These are phyloP conservation scores for Diaporthe vexans DNA, from an alignment of 2,329 filamentous ascomycete genomes.

Conservation along the genomic window DNA sequence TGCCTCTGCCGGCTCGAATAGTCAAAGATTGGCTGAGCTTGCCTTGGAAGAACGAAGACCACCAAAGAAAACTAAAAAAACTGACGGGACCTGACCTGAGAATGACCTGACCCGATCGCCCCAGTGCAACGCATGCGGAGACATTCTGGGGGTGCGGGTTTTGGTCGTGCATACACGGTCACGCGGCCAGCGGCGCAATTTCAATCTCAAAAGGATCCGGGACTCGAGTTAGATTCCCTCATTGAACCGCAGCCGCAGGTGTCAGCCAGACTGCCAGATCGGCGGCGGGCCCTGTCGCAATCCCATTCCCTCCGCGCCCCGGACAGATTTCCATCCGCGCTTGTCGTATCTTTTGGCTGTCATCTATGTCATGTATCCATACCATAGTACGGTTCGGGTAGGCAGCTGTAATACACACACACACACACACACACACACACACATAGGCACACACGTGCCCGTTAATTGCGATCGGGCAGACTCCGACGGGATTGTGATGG, in stretches of 20 bases:
- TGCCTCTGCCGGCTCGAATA: constrained; percentile 5
- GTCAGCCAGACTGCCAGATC: constrained; percentile 32
- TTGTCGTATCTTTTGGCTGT: not conserved
- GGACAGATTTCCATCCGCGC: constrained; percentile 21
- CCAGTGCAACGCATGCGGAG: constrained; percentile 17
- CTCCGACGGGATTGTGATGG: constrained; percentile 27
- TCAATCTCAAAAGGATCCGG: constrained; percentile 8
- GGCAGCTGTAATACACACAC: constrained; percentile 7
- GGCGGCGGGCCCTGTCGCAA: constrained; percentile 1
- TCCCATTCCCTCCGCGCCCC: not conserved
- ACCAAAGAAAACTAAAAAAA: not conserved
- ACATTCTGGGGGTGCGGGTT: not conserved
- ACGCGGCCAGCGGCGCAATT: constrained; percentile 23
- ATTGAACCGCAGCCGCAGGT: constrained; percentile 22
- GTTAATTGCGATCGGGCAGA: constrained; percentile 21
- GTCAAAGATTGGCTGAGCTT: constrained; percentile 14
- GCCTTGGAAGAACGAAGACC: too few species aligned
- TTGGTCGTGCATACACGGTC: constrained; percentile 19
- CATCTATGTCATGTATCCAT: not conserved
- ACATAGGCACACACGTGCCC: not conserved
- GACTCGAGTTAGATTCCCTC: constrained; percentile 13
- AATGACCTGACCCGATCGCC: not conserved
- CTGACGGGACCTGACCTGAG: not conserved
- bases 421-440: not conserved
- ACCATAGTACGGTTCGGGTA: not conserved